Evolutionary conservation across 139 green algal species (phyloP), one percentile per base, ranked within the genome.

Genomic region (Chlamydomonas schloesseri): DNA sequence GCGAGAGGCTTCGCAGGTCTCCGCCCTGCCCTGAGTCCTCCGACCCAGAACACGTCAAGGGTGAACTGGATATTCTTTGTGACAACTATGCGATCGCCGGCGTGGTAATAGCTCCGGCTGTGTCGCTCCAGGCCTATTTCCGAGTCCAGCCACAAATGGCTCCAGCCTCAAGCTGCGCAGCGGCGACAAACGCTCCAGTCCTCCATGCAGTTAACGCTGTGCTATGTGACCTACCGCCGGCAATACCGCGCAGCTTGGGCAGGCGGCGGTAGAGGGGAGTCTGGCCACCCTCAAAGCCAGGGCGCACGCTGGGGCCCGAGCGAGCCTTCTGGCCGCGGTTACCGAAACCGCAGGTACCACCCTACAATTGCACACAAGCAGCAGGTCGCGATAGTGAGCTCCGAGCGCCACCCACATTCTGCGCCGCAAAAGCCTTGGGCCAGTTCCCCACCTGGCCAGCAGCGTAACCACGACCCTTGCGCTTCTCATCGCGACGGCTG

Each of bases 231-330:
- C 87, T 53, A 97, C 96, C 97, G 89, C 98, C 98, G 17, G 96
- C 96, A 94, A 99, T 99, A 89, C 98, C 98, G 73, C 93, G 94
- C 23, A 99, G 93, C 94, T 99, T 99, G 60, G 98, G 98, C 55
- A 99, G 91, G 11, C 96, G 91, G 37, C 98, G 91, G 95, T 99
- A 99, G 34, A 99, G 94, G 2, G 98, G 95, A 26, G 91, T 99
- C 94, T 99, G 98, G 34, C 98, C 98, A 81, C 98, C 98, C 93
- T 99, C 97, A 92, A 99, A 99, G 37, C 98, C 98, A 34, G 96
- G 91, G 34, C 97, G 90, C 29, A 93, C 92, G 74, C 94, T 90
- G 36, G 92, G 87, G 69, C 98, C 98, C 50, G 95, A 97, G 28
- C 97, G 90, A 9, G 96, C 94, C 91, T 99, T 99, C 89, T 99